Evolutionary conservation across 2,329 filamentous ascomycete species (phyloP).

Genomic region (Rachicladosporium sp.): DNA sequence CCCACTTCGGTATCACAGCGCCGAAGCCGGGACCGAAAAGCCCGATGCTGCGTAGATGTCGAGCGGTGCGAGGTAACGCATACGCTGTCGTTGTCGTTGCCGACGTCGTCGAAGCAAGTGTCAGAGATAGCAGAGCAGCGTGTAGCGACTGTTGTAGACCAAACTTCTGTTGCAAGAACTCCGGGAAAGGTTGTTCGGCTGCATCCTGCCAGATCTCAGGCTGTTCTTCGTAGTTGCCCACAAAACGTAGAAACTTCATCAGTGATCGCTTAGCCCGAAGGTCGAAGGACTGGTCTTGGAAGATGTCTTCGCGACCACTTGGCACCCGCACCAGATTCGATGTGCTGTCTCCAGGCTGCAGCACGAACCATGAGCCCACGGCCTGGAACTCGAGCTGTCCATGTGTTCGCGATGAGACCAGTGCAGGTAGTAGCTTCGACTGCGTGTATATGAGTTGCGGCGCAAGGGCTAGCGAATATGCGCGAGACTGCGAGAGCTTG

Average conservation of each 20-base stretch:
- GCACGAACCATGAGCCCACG: conserved; percentile 85
- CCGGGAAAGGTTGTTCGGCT: conserved; percentile 42
- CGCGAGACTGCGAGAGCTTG: conserved; percentile 49
- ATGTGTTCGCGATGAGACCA: conserved; percentile 83
- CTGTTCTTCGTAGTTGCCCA: conserved; percentile 57
- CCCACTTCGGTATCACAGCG: conserved; percentile 85
- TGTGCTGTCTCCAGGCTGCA: conserved; percentile 20
- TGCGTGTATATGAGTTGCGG: conserved; percentile 79
- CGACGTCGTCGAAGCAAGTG: conserved; percentile 52
- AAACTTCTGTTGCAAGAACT: conserved; percentile 45
- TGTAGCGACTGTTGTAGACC: conserved; percentile 52
- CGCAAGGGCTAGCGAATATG: conserved; percentile 72
- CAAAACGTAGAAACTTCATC: conserved; percentile 90
- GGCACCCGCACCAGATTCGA: conserved; percentile 49
- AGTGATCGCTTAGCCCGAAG: conserved; percentile 70
- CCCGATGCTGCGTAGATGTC: conserved; percentile 76
- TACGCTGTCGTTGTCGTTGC: conserved; percentile 49
- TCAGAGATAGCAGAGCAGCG: conserved; percentile 55
- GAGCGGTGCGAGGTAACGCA: conserved; percentile 61
- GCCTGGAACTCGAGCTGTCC: conserved; percentile 86
- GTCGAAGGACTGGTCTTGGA: conserved; percentile 63
- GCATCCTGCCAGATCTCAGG: conserved; percentile 46
- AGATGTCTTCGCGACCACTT: conserved; percentile 83
- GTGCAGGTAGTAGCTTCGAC: conserved; percentile 61
- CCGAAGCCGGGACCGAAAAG: conserved; percentile 81